Evolutionary conservation across 164 flowering plant genomes (phyloP).

Genomic region (Buxus sempervirens): DNA sequence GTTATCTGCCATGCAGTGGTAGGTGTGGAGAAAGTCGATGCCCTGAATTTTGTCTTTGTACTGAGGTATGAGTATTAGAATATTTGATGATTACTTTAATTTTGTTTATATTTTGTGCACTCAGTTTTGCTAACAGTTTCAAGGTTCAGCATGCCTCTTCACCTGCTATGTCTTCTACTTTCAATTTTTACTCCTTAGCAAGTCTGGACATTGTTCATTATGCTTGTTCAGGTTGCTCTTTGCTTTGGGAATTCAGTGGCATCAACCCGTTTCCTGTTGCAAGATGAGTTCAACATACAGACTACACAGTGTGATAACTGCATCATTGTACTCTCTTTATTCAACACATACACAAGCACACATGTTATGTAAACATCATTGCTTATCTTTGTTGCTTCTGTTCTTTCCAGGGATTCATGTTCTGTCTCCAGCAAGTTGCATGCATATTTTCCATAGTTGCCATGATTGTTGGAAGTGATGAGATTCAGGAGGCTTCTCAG

Average conservation of each 20-base stretch:
- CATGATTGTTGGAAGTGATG: slow-evolving; percentile 43
- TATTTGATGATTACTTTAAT: not conserved
- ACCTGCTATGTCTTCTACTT: not conserved
- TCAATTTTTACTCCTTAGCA: not conserved
- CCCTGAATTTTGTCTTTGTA: slow-evolving; percentile 66
- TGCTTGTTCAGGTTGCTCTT: slow-evolving; percentile 41
- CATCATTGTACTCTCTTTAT: slow-evolving; percentile 57
- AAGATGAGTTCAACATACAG: slow-evolving; percentile 79
- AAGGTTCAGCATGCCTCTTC: slow-evolving; percentile 12
- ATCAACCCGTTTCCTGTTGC: slow-evolving; percentile 71
- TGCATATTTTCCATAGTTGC: slow-evolving; percentile 59
- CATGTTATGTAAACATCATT: not conserved
- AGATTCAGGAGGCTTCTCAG: slow-evolving; percentile 43
- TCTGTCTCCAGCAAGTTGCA: slow-evolving; percentile 69
- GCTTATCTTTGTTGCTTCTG: not conserved
- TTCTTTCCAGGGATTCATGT: slow-evolving; percentile 60
- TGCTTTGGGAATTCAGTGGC: slow-evolving; percentile 74
- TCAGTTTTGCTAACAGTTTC: not conserved
- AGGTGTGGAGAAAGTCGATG: slow-evolving; percentile 67
- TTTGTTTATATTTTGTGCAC: not conserved
- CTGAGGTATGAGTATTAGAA: slow-evolving; percentile 46
- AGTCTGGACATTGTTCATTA: not conserved
- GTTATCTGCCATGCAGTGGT: slow-evolving; percentile 80
- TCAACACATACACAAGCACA: not conserved
- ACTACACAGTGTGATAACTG: slow-evolving; percentile 76